A percentile compares a stretch with the other conserved stretches of the same genome.
Conservation (phyloP, 768 basidiomycete genomes). For the Mycena rebaudengoi region DNA sequence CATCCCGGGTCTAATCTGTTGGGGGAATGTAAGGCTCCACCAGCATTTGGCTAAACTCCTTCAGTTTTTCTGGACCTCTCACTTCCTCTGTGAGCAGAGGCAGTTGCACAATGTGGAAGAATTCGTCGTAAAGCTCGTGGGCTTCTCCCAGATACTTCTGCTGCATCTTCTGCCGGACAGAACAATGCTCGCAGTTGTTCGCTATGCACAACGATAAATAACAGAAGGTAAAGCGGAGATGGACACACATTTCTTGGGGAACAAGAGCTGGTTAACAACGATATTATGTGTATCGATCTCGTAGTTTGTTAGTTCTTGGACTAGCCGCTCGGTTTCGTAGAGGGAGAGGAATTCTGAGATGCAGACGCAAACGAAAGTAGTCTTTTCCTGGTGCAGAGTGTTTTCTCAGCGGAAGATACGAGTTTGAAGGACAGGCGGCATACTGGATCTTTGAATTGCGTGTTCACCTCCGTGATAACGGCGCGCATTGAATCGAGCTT, state of each 20-base stretch:
- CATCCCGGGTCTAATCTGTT: conserved; percentile 42
- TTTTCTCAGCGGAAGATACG: not conserved
- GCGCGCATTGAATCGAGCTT: conserved; percentile 97
- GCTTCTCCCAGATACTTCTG: conserved; percentile 97
- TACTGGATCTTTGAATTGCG: conserved; percentile 98
- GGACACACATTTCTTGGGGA: conserved; percentile 81
- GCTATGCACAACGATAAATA: conserved; percentile 50
- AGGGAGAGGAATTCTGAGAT: conserved; percentile 98
- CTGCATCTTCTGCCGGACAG: conserved; percentile 95
- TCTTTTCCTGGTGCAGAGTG: conserved; percentile 80
- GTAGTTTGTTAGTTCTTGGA: conserved; percentile 93
- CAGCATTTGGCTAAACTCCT: conserved; percentile 93
- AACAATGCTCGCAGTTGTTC: conserved; percentile 95
- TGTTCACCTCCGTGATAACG: conserved; percentile 98
- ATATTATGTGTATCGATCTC: conserved; percentile 99
- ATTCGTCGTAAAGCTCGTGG: conserved; percentile 96
- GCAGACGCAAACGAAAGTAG: conserved; percentile 98
- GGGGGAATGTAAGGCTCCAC: conserved; percentile 79
- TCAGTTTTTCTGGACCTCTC: conserved; percentile 91
- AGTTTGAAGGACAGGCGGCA: conserved; percentile 37
- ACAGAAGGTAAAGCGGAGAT: not conserved
- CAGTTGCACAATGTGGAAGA: conserved; percentile 95
- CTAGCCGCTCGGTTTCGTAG: conserved; percentile 97
- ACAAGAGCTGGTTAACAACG: conserved; percentile 96
- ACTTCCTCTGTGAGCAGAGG: conserved; percentile 97